Percentiles rank a stretch among this genome's conserved stretches.
Evolutionary conservation across 768 basidiomycete genomes (phyloP).

Genomic region (Mycena galopus): DNA sequence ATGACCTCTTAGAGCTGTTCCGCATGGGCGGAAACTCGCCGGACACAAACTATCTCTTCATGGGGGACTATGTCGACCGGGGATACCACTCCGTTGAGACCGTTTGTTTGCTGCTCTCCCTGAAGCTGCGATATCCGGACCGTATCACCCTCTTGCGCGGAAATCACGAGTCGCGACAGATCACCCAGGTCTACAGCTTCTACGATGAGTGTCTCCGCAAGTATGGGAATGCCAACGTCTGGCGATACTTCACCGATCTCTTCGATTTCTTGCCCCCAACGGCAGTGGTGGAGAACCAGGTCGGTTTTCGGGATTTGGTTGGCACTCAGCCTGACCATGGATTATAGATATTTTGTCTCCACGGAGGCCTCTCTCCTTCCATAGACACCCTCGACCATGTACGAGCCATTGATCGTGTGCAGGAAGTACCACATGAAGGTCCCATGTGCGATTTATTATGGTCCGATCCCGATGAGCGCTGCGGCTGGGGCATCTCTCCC

Average conservation of each 20-base stretch:
- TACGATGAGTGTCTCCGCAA: conserved; percentile 99
- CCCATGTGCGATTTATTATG: conserved; percentile 99
- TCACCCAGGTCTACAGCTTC: conserved; percentile 99
- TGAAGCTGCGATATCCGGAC: conserved; percentile 98
- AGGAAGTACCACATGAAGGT: conserved; percentile 99
- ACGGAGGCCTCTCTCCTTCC: conserved; percentile 97
- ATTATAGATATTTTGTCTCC: conserved; percentile 95
- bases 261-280: conserved; percentile 98
- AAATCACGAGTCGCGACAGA: conserved; percentile 99
- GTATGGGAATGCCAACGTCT: conserved; percentile 99
- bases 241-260: conserved; percentile 98
- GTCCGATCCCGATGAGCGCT: conserved; percentile 99
- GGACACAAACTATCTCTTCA: conserved; percentile 99
- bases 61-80: conserved; percentile 99
- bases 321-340: conserved; percentile 24
- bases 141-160: conserved; percentile 98
- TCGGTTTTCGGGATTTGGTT: conserved; percentile 58
- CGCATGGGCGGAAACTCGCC: conserved; percentile 99
- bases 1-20: conserved; percentile 98
- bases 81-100: conserved; percentile 99
- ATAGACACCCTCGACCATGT: conserved; percentile 99
- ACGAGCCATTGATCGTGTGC: conserved; percentile 97
- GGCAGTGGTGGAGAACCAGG: conserved; percentile 98
- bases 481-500: conserved; percentile 99
- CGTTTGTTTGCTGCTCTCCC: conserved; percentile 94